Conservation (phyloP, 768 basidiomycete genomes). For the Suillus brevipes region DNA sequence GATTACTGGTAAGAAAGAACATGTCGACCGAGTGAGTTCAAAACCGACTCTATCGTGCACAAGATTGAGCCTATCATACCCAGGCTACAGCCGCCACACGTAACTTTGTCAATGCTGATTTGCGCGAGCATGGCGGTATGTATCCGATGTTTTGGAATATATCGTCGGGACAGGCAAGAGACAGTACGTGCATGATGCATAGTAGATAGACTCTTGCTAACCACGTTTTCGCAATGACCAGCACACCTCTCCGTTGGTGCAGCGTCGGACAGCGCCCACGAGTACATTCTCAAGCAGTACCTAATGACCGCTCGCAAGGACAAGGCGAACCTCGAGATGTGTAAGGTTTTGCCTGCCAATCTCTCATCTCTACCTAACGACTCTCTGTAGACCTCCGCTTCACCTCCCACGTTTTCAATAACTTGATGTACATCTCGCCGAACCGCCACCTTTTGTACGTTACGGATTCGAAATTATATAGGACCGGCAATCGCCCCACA, state of each 20-base stretch:
- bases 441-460: slow-evolving; percentile 67
- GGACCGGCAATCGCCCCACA: slow-evolving; percentile 36
- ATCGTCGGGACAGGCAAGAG: slow-evolving; percentile 42
- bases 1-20: slow-evolving; percentile 66
- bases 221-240: slow-evolving; percentile 18
- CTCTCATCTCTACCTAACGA: slow-evolving; percentile 3
- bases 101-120: slow-evolving; percentile 47
- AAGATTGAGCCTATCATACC: background rate
- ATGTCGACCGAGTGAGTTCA: slow-evolving; percentile 53
- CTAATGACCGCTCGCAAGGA: slow-evolving; percentile 65
- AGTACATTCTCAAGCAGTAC: slow-evolving; percentile 76
- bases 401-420: slow-evolving; percentile 61
- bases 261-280: slow-evolving; percentile 72
- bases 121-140: slow-evolving; percentile 56
- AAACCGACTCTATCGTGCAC: background rate
- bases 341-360: slow-evolving; percentile 39
- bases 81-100: slow-evolving; percentile 53
- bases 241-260: slow-evolving; percentile 61
- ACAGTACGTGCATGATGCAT: slow-evolving; percentile 40
- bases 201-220: background rate
- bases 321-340: slow-evolving; percentile 60
- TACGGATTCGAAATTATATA: slow-evolving; percentile 46
- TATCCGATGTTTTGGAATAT: slow-evolving; percentile 61
- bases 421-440: slow-evolving; percentile 67
- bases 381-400: slow-evolving; percentile 52